Percentiles rank a stretch among this genome's conserved stretches.
Conservation (phyloP, 1,284 basidiomycete species). For the Takashimella koratensis region DNA sequence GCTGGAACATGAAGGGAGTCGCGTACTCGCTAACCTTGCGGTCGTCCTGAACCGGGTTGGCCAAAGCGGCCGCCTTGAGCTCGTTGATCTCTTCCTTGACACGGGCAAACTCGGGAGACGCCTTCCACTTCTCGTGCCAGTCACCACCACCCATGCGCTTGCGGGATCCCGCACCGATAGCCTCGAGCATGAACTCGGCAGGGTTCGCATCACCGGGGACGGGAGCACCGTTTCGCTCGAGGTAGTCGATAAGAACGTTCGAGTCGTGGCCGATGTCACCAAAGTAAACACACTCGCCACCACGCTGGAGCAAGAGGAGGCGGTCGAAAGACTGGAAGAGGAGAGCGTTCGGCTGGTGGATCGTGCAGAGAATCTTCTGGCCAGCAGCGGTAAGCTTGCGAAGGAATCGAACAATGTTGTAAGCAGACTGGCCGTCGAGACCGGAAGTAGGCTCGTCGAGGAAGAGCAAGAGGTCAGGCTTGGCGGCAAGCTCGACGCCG, state of each 20-base stretch:
- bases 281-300: constrained; percentile 50
- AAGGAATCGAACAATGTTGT: constrained; percentile 53
- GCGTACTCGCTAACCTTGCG: constrained; percentile 47
- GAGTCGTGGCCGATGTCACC: constrained; percentile 57
- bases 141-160: constrained; percentile 62
- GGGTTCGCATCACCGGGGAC: constrained; percentile 56
- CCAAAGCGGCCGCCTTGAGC: constrained; percentile 52
- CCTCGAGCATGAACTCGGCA: constrained; percentile 54
- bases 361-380: constrained; percentile 53
- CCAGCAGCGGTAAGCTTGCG: constrained; percentile 64
- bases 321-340: constrained; percentile 58
- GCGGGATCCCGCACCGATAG: constrained; percentile 69
- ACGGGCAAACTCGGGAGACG: constrained; percentile 49
- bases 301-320: constrained; percentile 52
- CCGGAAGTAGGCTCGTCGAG: constrained; percentile 57
- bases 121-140: constrained; percentile 72
- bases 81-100: constrained; percentile 48
- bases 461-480: constrained; percentile 57
- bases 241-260: constrained; percentile 54
- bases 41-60: constrained; percentile 41
- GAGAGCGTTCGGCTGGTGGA: constrained; percentile 52
- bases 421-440: constrained; percentile 58
- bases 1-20: constrained; percentile 72
- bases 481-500: constrained; percentile 60
- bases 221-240: constrained; percentile 54